phyloP scores from a whole-genome alignment of 1,284 basidiomycete species.

The Ceratorhiza oryzae-sativae region DNA sequence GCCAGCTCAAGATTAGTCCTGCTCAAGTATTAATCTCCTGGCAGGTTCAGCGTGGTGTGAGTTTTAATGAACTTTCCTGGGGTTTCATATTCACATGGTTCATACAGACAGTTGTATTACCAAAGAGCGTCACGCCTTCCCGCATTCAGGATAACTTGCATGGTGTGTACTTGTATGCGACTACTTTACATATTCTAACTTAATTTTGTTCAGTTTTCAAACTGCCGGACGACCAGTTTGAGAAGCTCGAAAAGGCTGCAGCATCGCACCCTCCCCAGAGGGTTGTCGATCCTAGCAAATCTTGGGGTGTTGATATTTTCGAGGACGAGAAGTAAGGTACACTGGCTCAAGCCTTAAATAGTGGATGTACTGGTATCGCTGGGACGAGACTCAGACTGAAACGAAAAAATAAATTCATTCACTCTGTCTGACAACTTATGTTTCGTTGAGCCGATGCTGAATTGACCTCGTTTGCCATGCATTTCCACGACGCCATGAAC shows the following conservation, averaged over 20 bases:
- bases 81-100: background rate
- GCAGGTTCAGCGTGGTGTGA: constrained; percentile 78
- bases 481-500: too few species aligned
- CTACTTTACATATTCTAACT: background rate
- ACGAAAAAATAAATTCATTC: too few species aligned
- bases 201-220: constrained; percentile 55
- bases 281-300: constrained; percentile 66
- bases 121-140: constrained; percentile 54
- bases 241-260: constrained; percentile 67
- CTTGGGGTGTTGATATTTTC: constrained; percentile 70
- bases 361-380: too few species aligned
- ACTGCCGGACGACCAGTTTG: constrained; percentile 63
- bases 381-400: too few species aligned
- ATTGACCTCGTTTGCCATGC: too few species aligned
- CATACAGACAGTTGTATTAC: constrained; percentile 49
- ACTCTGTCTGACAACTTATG: too few species aligned
- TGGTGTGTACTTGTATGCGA: constrained; percentile 12
- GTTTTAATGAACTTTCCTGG: constrained; percentile 47
- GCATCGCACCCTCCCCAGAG: constrained; percentile 60
- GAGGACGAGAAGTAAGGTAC: constrained; percentile 50
- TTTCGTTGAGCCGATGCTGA: too few species aligned
- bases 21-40: constrained; percentile 83
- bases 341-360: too few species aligned
- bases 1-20: constrained; percentile 71
- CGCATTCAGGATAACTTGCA: constrained; percentile 49